Base-by-base conservation (phyloP, 352 stramenopile species). In the Globisporangium apiculatum region DNA sequence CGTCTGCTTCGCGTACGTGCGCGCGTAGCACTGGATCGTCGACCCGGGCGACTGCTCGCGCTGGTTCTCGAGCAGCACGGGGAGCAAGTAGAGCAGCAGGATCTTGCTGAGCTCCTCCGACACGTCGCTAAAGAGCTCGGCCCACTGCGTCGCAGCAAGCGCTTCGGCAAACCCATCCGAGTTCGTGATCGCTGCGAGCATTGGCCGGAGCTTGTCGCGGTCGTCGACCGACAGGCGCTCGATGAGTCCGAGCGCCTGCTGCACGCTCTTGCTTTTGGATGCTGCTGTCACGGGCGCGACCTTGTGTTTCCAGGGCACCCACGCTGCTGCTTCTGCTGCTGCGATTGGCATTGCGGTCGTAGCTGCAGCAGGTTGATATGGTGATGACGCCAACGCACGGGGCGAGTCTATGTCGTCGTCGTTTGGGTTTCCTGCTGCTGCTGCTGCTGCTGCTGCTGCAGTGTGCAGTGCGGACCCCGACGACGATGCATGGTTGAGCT, bases 61-160 rank as follows among this genome's bases (percentile, higher is more conserved):
- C 31, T 72, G 66, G 0, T 64, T 64, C 43, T 83, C 73, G 11
- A 76, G 41, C 36, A 88, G 48, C 37, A 73, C 68, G 4, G 78
- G 78, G 61, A 88, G 57, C 55, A 88, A 42, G 47, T 86, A 74
- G 24, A 82, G 63, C 51, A 85, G 31, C 55, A 88, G 50, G n/a
- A 88, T 66, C 45, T 70, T 66, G 55, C 69, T 79, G 5, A 88
- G 68, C 40, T 88, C 75, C 52, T 75, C 68, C 18, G 73, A 76
- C 14, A 83, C 73, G 18, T 83, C 76, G 11, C 55, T 55, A 48
- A 88, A 88, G 6, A 70, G 61, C 18, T 80, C 48, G 12, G 85
- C 68, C 63, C 65, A 67, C 40, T 64, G 38, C n/a, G 48, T 56
- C 37, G 31, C 38, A 11, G 43, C 18, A 35, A 58, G 35, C 38